These are phyloP conservation scores for Cladosporium halotolerans DNA, from an alignment of 2,329 filamentous ascomycete genomes.

Conservation along the genomic window DNA sequence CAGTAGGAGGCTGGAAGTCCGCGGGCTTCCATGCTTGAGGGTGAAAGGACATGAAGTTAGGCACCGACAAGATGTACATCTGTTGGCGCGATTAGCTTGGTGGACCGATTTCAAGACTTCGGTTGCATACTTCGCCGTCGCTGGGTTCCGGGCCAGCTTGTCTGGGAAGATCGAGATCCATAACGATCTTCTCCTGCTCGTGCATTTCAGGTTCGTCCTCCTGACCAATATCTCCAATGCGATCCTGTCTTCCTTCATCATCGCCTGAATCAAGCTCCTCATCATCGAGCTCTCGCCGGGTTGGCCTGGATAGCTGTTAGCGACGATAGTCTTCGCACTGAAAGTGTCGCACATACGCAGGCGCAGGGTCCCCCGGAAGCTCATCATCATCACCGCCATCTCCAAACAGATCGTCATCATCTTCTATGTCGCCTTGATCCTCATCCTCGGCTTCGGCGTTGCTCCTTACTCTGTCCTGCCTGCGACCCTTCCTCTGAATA, in stretches of 20 bases:
- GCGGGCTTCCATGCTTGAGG: constrained; percentile 61
- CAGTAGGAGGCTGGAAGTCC: constrained; percentile 59
- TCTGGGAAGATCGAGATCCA: constrained; percentile 59
- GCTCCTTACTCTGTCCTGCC: constrained; percentile 14
- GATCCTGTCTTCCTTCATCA: constrained; percentile 58
- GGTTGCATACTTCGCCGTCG: constrained; percentile 56
- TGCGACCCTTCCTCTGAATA: constrained; percentile 16
- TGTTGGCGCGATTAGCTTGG: constrained; percentile 26
- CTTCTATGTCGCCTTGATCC: constrained; percentile 20
- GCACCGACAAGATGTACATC: constrained; percentile 66
- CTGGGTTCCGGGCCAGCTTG: constrained; percentile 65
- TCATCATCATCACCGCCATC: constrained; percentile 35
- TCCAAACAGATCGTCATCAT: constrained; percentile 42
- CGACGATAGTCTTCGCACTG: neutral
- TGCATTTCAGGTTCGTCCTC: constrained; percentile 41
- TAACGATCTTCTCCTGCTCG: constrained; percentile 48
- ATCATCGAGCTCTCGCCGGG: constrained; percentile 50
- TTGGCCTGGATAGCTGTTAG: constrained; percentile 5
- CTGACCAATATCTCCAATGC: constrained; percentile 46
- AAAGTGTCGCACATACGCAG: neutral
- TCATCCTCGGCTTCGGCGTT: constrained; percentile 15
- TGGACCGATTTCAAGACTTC: too few species aligned
- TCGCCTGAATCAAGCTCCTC: constrained; percentile 58
- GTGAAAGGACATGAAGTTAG: constrained; percentile 64
- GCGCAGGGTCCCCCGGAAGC: constrained; percentile 15